Base-by-base conservation (phyloP, 1,139 yeast species). In the Sugiyamaella xylanicola region DNA sequence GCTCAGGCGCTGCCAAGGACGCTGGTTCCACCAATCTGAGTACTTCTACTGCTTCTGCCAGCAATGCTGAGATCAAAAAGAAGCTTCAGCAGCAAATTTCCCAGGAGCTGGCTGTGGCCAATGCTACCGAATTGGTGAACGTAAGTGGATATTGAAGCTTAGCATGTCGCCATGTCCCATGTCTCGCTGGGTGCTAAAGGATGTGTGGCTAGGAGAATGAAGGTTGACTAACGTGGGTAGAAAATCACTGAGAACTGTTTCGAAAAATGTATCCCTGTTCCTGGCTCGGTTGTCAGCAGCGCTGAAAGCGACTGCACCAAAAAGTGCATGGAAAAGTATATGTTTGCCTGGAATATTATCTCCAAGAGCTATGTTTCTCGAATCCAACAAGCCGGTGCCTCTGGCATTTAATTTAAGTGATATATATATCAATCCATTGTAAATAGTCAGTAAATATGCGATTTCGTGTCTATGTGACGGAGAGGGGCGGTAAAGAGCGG, bases 241-340 rank as follows among this genome's bases (percentile, higher is more conserved):
- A 86, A 88, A 67, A 81, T 89, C 70, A 86, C 96, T n/a, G 92
- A 86, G 64, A 87, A 88, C 76, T 91, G 97, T 71, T 91, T 87
- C 70, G 86, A 85, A 53, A 82, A 83, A 69, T 91, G 98, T 72
- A 76, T 88, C 55, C 72, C 72, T 22, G 74, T 71, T 43, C 90
- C 90, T 5, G 77, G 80, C 22, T 72, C 79, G 27, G 75, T 81
- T 17, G 72, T 81, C 55, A 65, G 74, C 36, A 61, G 71, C 2
- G 71, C 72, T 2, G 84, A 84, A 62, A 77, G 77, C 64, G 65
- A 67, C 20, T 90, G 97, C 72, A 79, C 90, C 54, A 82, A 79
- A 61, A 86, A 84, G 69, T 91, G 97, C 70, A 79, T 88, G 68
- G 86, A 86, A 62, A 91, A 90, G 74, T 91, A 89, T 73, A 86